Base-by-base conservation (phyloP, 768 basidiomycete species). In the Daedalea quercina region DNA sequence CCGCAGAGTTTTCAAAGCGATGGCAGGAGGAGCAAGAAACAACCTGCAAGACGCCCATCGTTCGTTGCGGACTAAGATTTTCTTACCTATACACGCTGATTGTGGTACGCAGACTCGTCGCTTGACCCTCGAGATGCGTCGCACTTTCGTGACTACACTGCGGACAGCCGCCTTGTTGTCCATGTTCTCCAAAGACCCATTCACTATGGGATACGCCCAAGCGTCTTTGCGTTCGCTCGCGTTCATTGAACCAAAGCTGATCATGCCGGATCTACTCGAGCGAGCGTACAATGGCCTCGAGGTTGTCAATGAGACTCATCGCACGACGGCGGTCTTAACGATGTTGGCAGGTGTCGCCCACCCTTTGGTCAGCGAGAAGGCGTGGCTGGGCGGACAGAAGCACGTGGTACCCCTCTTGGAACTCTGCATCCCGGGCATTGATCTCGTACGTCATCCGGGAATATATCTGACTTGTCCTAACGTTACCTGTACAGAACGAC, bases 261-360 rank as follows among this genome's bases (percentile, higher is more conserved):
- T 97, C 60, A 87, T 98, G 84, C 94, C 94, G 2, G 85, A 92
- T 40, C 73, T 97, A 12, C 76, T 98, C 22, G 94, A 96, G 62
- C 81, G 94, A 26, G 91, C 92, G 1, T 93, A 95, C 57, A 79
- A 87, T 34, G 93, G 93, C 0, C 73, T 98, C n/a, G 93, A 96
- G 65, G 84, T 86, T 11, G 80, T 97, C 17, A 94, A 94, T 57
- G 94, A 97, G 75, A 98, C 95, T 0, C 92, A 96, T 65, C 75
- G 94, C 37, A 96, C 94, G 3, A 93, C 92, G 1, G 90, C 94
- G 1, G 90, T 92, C 9, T 75, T 97, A 43, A 90, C 86, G 48
- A 87, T 89, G 66, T 77, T 97, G 25, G 80, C 87, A 19, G 84
- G 82, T 1, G 81, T 94, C 24, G 74, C 90, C 17, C 76, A 85